Conservation (phyloP, 805 yeast species). For the Candida fluviatilis region DNA sequence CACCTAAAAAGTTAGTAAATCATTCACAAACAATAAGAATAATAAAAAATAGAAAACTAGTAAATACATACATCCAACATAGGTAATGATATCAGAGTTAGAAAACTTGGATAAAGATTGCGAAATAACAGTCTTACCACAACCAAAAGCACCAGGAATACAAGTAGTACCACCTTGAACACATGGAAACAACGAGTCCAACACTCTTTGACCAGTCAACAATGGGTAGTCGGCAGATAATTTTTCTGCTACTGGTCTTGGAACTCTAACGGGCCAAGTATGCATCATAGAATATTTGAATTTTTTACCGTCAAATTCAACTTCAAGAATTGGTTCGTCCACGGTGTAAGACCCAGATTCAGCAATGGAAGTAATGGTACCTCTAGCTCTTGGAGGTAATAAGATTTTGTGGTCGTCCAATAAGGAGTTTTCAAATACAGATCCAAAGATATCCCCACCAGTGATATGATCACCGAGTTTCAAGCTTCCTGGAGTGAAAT, state of each 20-base stretch:
- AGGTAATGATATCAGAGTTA: conserved; percentile 93
- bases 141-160: conserved; percentile 99
- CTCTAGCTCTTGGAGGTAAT: conserved; percentile 97
- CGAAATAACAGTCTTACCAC: conserved; percentile 98
- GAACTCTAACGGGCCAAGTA: conserved; percentile 99
- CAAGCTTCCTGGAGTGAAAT: conserved; percentile 73
- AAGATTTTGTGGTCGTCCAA: conserved; percentile 89
- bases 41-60: background rate
- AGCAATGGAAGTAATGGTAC: conserved; percentile 89
- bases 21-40: background rate
- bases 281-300: conserved; percentile 89
- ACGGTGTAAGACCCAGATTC: conserved; percentile 87
- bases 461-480: conserved; percentile 96
- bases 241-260: conserved; percentile 96
- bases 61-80: conserved; percentile 57
- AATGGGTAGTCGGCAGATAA: conserved; percentile 91
- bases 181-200: conserved; percentile 96
- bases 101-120: conserved; percentile 96
- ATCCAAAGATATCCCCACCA: conserved; percentile 97
- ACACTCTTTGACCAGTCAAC: conserved; percentile 97
- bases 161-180: conserved; percentile 99
- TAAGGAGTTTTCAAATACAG: conserved; percentile 89
- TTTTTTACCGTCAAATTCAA: conserved; percentile 88
- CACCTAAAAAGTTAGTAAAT: conserved; percentile 33
- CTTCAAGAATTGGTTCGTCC: conserved; percentile 85